Conservation (phyloP, 192 early-diverging fungal genomes). For the Lunasporangiospora selenospora region DNA sequence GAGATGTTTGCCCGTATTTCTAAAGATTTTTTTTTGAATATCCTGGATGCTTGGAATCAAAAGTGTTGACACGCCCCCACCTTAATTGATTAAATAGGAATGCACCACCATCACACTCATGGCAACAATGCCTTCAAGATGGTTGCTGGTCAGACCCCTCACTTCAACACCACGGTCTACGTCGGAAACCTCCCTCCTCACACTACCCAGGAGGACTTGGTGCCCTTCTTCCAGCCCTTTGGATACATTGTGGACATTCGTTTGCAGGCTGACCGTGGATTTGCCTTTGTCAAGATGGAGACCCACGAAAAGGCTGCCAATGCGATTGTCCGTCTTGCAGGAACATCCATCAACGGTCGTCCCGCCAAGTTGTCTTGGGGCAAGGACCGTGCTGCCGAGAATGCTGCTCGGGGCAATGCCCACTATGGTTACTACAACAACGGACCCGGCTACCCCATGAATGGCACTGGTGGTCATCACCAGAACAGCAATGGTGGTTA, state of each 20-base stretch:
- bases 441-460: slow-evolving; percentile 32
- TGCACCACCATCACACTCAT: slow-evolving; percentile 52
- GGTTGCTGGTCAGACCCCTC: slow-evolving; percentile 76
- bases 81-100: slow-evolving; percentile 4
- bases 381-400: slow-evolving; percentile 73
- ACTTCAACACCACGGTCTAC: slow-evolving; percentile 89
- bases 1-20: background rate
- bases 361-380: slow-evolving; percentile 88
- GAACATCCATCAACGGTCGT: slow-evolving; percentile 74
- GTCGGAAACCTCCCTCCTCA: slow-evolving; percentile 86
- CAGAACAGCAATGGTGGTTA: slow-evolving; percentile 17
- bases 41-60: background rate
- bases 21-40: no score
- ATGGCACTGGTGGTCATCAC: slow-evolving; percentile 37
- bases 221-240: slow-evolving; percentile 76
- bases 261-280: slow-evolving; percentile 90
- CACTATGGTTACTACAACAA: slow-evolving; percentile 50
- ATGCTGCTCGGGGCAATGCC: slow-evolving; percentile 41
- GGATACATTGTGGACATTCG: slow-evolving; percentile 83
- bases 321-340: slow-evolving; percentile 86
- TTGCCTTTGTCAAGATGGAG: slow-evolving; percentile 92
- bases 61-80: slow-evolving; percentile 1
- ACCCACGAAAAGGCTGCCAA: slow-evolving; percentile 89
- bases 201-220: slow-evolving; percentile 77
- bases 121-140: slow-evolving; percentile 68